Evolutionary conservation across 164 flowering plant species (phyloP).

Genomic region (Dillenia suffruticosa): DNA sequence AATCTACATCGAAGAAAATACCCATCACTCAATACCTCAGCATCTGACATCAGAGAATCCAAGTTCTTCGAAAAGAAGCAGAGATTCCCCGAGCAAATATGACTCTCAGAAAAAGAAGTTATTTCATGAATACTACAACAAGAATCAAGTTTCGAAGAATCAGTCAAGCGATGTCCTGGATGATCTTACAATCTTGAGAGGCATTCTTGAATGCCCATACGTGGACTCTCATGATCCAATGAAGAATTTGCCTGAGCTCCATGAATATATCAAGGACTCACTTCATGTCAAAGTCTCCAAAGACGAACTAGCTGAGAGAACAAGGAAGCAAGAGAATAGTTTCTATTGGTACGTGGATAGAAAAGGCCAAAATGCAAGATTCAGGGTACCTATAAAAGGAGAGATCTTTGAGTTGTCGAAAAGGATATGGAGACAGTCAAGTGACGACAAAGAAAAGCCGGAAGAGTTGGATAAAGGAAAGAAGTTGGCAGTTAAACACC

Average conservation of each 20-base stretch:
- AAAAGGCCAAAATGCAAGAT: constrained; percentile 23
- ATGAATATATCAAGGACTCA: constrained; percentile 25
- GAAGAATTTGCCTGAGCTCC: constrained; percentile 20
- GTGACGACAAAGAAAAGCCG: constrained; percentile 3
- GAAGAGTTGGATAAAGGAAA: not conserved
- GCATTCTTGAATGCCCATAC: constrained; percentile 25
- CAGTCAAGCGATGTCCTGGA: constrained; percentile 44
- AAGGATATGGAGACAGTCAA: constrained; percentile 31
- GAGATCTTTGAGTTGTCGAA: constrained; percentile 30
- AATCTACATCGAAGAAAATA: not conserved
- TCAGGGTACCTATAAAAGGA: constrained; percentile 33
- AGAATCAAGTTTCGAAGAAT: constrained; percentile 10
- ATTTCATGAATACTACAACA: not conserved
- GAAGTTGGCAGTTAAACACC: not conserved
- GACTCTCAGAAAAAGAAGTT: constrained; percentile 5
- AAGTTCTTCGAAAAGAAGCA: not conserved
- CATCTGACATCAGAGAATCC: not conserved
- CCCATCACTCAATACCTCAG: not conserved
- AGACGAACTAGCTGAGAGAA: constrained; percentile 32
- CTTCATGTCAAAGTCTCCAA: constrained; percentile 13
- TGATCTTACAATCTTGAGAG: constrained; percentile 38
- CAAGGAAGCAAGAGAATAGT: constrained; percentile 42
- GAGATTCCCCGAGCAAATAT: not conserved
- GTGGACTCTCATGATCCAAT: constrained; percentile 23
- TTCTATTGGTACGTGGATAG: constrained; percentile 18